These are phyloP conservation scores for Pseudogymnoascus sp. DNA, from an alignment of 2,329 filamentous ascomycete genomes.

Conservation along the genomic window DNA sequence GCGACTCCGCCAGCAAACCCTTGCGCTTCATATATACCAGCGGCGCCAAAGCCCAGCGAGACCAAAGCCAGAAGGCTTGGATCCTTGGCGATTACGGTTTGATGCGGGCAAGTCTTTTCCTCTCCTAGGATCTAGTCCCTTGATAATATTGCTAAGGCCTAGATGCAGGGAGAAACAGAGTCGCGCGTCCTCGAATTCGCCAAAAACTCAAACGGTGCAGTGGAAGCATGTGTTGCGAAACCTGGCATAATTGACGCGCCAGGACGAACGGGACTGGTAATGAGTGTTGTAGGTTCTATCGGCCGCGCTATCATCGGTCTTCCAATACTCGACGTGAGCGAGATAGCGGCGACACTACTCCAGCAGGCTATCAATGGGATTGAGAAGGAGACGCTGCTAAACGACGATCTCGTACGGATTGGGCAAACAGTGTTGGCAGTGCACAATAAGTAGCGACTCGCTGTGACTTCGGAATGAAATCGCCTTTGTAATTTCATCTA, in stretches of 20 bases:
- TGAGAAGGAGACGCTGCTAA: slow-evolving; percentile 38
- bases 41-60: slow-evolving; percentile 37
- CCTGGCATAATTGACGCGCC: slow-evolving; percentile 36
- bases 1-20: slow-evolving; percentile 23
- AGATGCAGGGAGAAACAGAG: slow-evolving; percentile 40
- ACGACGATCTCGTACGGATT: slow-evolving; percentile 37
- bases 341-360: slow-evolving; percentile 38
- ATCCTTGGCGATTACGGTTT: slow-evolving; percentile 35
- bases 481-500: neutral
- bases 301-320: slow-evolving; percentile 25
- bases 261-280: slow-evolving; percentile 18
- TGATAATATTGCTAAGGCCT: neutral
- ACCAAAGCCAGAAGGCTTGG: slow-evolving; percentile 37
- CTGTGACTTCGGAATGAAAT: neutral
- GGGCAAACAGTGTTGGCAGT: slow-evolving; percentile 19
- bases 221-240: slow-evolving; percentile 36
- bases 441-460: neutral
- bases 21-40: slow-evolving; percentile 45
- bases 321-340: slow-evolving; percentile 30
- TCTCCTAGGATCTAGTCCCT: neutral
- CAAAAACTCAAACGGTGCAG: slow-evolving; percentile 29
- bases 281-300: slow-evolving; percentile 19
- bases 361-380: slow-evolving; percentile 39
- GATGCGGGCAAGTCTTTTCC: slow-evolving; percentile 37
- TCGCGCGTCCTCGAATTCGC: slow-evolving; percentile 36